Evolutionary conservation across 2,329 filamentous ascomycete genomes (phyloP), one percentile per base, ranked within the genome.

Genomic region (Alternaria incomplexa): DNA sequence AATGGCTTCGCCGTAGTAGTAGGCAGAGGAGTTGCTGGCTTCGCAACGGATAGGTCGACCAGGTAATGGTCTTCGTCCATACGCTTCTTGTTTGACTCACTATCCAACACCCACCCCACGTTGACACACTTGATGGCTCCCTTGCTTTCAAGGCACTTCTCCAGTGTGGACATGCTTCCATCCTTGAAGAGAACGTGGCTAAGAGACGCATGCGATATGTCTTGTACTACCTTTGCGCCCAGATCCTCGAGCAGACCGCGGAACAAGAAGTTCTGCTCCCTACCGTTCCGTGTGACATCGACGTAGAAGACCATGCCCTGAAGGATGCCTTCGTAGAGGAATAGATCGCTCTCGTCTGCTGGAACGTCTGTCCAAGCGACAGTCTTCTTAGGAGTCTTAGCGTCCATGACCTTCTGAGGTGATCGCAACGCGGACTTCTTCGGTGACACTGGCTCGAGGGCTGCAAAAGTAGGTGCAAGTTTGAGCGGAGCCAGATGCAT

Each of bases 111-210:
- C 93, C 93, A 97, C 68, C 89, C 90, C 50, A 96, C 91, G 53
- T 93, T 93, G 58, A 97, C 93, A 80, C 93, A 96, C 70, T 92
- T 89, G 40, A 97, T 91, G 28, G 92, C 84, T 6, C 92, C 92
- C 13, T 87, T 85, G 43, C 88, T 89, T 71, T 90, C 87, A 61
- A 89, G 85, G 7, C 95, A 90, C 80, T 93, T 96, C 75, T 96
- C 90, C 68, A 97, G 81, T 1, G 93, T 97, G 25, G 90, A 85
- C 73, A 90, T 90, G 45, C 89, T 89, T 48, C 93, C 93, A 74
- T 97, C 93, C 78, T 97, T 97, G 84, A 90, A 97, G 7, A 97
- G 88, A 8, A 97, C 91, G 74, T 97, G 93, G 0, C 93, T 97
- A 71, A 97, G 92, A 6, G 90, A 91, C 79, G 7, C 88, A 88